Conservation (phyloP, 805 yeast genomes). For the Lipomyces yamanashiensis region DNA sequence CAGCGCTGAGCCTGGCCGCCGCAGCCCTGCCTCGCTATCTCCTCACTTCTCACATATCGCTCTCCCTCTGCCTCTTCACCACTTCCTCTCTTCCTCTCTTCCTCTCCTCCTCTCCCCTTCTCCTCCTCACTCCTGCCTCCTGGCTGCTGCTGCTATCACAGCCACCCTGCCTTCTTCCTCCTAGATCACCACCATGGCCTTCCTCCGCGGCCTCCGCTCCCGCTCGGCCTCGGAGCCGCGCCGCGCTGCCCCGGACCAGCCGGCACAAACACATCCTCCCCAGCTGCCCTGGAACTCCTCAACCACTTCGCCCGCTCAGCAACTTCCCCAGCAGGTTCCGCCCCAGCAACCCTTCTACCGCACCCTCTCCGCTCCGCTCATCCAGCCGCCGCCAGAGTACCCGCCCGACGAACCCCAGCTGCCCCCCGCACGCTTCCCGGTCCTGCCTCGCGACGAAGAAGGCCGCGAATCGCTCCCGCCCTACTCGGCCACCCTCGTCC, state of each 20-base stretch:
- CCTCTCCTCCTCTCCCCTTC: background rate
- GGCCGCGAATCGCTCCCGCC: conserved; percentile 59
- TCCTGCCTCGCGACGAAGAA: conserved; percentile 38
- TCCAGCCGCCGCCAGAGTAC: conserved; percentile 23
- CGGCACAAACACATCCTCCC: conserved; percentile 1
- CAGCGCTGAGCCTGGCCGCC: too few species aligned
- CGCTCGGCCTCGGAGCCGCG: conserved; percentile 34
- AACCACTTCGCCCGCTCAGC: background rate
- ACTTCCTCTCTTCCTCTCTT: conserved; percentile 4
- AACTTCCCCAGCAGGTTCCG: conserved; percentile 8
- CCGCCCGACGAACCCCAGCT: conserved; percentile 15
- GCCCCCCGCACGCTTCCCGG: conserved; percentile 28
- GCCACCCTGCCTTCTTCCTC: background rate
- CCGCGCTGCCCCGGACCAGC: conserved; percentile 6
- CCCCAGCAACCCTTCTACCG: conserved; percentile 21
- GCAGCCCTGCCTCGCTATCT: too few species aligned
- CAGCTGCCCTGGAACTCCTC: background rate
- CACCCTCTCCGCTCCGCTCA: conserved; percentile 23
- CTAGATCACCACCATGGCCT: conserved; percentile 20
- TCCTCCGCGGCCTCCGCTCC: conserved; percentile 32
- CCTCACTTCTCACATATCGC: background rate
- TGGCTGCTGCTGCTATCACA: too few species aligned
- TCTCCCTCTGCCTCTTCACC: background rate
- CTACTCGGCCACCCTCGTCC: conserved; percentile 68
- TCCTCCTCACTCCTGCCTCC: too few species aligned